These are phyloP conservation scores for Discostella stelligera DNA, from an alignment of 352 stramenopile species.

Conservation along the genomic window DNA sequence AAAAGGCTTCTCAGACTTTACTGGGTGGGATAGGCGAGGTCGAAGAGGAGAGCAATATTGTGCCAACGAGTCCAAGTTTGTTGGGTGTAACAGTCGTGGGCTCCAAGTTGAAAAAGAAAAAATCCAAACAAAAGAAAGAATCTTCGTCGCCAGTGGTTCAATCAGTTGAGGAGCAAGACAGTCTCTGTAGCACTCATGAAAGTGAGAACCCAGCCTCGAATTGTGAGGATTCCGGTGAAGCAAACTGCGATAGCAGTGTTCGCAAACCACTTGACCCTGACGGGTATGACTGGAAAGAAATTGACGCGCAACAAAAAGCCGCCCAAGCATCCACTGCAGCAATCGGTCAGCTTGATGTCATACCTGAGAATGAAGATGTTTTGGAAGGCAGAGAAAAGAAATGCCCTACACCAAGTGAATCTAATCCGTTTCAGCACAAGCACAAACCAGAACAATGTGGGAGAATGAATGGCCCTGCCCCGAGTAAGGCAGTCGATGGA, in stretches of 20 bases:
- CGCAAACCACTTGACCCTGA: slow-evolving; percentile 27
- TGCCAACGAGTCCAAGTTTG: slow-evolving; percentile 1
- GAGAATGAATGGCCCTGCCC: neutral
- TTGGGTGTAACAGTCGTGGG: slow-evolving; percentile 40
- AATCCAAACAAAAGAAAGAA: neutral
- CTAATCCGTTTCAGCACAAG: neutral
- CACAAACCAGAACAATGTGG: neutral
- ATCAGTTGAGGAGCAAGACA: slow-evolving; percentile 26
- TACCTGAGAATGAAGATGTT: slow-evolving; percentile 1
- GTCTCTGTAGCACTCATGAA: slow-evolving; percentile 5
- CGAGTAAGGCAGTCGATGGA: slow-evolving; percentile 13
- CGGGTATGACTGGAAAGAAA: slow-evolving; percentile 43
- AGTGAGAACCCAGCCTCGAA: neutral
- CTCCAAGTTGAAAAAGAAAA: slow-evolving; percentile 44
- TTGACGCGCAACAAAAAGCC: neutral
- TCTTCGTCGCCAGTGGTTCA: slow-evolving; percentile 11
- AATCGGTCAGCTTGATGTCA: neutral
- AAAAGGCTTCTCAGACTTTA: slow-evolving; percentile 6
- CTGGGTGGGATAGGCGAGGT: slow-evolving; percentile 1
- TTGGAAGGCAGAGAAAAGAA: neutral
- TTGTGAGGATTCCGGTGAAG: neutral
- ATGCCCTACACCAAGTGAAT: neutral
- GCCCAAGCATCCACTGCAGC: neutral
- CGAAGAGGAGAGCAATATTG: slow-evolving; percentile 12
- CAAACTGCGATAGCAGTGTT: neutral